phyloP scores from a whole-genome alignment of 2,329 filamentous ascomycete species.

The Monilinia aucupariae region DNA sequence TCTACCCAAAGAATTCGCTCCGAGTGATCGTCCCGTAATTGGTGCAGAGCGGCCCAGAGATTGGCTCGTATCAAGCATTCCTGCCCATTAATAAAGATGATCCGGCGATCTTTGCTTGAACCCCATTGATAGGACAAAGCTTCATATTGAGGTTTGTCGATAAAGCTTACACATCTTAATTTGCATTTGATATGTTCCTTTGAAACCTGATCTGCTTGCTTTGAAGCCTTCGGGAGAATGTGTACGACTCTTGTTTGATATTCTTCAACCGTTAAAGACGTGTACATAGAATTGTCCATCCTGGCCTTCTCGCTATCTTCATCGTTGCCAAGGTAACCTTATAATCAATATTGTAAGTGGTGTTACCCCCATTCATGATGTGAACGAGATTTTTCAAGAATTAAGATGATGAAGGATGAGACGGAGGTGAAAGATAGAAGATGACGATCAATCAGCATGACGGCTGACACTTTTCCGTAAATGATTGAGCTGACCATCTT shows the following conservation, averaged over 20 bases:
- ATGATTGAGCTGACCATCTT: background rate
- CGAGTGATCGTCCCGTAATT: background rate
- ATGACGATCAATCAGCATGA: background rate
- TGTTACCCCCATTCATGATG: background rate
- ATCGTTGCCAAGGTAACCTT: background rate
- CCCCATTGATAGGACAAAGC: background rate
- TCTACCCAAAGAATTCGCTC: background rate
- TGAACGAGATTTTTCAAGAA: background rate
- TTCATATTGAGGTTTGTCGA: background rate
- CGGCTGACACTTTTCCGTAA: background rate
- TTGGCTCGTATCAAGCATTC: background rate
- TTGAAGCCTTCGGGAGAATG: background rate
- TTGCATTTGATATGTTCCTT: background rate
- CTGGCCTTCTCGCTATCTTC: background rate
- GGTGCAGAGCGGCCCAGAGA: background rate
- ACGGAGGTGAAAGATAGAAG: background rate
- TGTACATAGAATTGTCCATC: background rate
- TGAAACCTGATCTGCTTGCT: background rate
- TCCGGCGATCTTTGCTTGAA: background rate
- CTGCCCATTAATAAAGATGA: background rate
- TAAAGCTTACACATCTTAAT: background rate
- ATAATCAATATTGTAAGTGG: background rate
- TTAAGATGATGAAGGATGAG: background rate
- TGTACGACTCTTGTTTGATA: constrained; percentile 3
- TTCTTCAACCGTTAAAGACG: background rate